These are phyloP conservation scores for Achaetomiella virescens DNA, from an alignment of 495 filamentous ascomycete genomes.

Conservation along the genomic window DNA sequence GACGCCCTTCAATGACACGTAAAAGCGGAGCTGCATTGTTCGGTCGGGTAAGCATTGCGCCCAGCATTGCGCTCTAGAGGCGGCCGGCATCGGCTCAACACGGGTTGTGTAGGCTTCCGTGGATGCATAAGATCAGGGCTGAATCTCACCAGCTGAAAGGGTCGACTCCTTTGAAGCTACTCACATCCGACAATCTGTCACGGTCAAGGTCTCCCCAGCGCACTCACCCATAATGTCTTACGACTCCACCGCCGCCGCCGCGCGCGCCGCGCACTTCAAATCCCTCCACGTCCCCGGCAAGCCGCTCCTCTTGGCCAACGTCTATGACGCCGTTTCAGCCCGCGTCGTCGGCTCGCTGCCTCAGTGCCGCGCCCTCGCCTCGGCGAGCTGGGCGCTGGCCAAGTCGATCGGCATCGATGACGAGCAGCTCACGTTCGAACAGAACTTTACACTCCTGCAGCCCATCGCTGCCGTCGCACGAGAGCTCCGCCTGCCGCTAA, in stretches of 20 bases:
- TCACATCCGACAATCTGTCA: not conserved
- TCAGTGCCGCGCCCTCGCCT: slow-evolving; percentile 43
- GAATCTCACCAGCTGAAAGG: not conserved
- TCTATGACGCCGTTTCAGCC: slow-evolving; percentile 46
- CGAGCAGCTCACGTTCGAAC: slow-evolving; percentile 34
- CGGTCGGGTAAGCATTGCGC: not conserved
- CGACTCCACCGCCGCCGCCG: slow-evolving; percentile 14
- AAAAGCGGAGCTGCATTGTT: not conserved
- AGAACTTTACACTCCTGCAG: slow-evolving; percentile 28
- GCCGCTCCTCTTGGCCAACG: slow-evolving; percentile 49
- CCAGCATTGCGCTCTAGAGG: not conserved
- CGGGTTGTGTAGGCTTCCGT: not conserved
- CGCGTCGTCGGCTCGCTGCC: slow-evolving; percentile 37
- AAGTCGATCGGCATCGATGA: slow-evolving; percentile 37
- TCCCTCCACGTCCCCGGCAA: slow-evolving; percentile 43
- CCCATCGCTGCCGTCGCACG: slow-evolving; percentile 28
- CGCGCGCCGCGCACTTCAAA: slow-evolving; percentile 23
- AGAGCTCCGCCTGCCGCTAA: slow-evolving; percentile 33
- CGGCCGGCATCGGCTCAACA: not conserved
- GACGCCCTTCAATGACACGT: not conserved
- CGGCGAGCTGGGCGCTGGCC: slow-evolving; percentile 48
- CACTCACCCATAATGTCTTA: slow-evolving; percentile 2
- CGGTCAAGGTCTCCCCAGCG: not conserved
- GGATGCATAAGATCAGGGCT: not conserved
- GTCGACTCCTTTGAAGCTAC: not conserved